Base-by-base conservation (phyloP, 164 flowering plant genomes). In the Tinospora cordifolia region DNA sequence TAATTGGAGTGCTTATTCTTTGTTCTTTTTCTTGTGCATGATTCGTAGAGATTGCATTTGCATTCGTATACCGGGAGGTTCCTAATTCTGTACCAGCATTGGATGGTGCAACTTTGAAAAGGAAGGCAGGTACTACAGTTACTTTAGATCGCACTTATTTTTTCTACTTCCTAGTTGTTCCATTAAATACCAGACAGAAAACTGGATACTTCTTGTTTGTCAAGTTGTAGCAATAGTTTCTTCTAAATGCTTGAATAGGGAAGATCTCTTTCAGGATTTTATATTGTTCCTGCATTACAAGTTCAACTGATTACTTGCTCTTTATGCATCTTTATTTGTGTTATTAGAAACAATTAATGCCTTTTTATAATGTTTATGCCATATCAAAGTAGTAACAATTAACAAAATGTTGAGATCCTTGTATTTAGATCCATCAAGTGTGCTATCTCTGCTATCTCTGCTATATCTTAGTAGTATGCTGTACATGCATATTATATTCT, bases 1-100 rank as follows among this genome's bases (percentile, higher is more conserved):
- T 3, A 24, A 30, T 6, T 11, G 9, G 41, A 26, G 5, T 51
- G 8, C 9, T 41, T 1, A 17, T 14, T 24, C 58, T 22, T 40
- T 17, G 19, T 10, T 19, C 12, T 26, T 39, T 47, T 63, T 17
- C 65, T 65, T 73, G 19, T 74, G 4, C 62, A 21, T 82, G 54
- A 67, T 70, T 69, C 78, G 39, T 89, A 94, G 99, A 89, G 26
- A 62, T 67, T 71, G 88, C 97, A 65, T 83, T 77, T 83, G 91
- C 91, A 63, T 94, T 87, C 85, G 99, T 94, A 27, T 94, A 78
- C 80, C 84, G 97, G 62, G 99, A 92, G 78, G 90, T 84, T 64
- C 38, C 51, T 15, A 72, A 71, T 24, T 77, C 80, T 12, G n/a
- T 74, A 41, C 21, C 81, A 40, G 38, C 66, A 36, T 22, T 68